phyloP scores from a whole-genome alignment of 192 early-diverging fungal species.

The Podochytrium sp. region DNA sequence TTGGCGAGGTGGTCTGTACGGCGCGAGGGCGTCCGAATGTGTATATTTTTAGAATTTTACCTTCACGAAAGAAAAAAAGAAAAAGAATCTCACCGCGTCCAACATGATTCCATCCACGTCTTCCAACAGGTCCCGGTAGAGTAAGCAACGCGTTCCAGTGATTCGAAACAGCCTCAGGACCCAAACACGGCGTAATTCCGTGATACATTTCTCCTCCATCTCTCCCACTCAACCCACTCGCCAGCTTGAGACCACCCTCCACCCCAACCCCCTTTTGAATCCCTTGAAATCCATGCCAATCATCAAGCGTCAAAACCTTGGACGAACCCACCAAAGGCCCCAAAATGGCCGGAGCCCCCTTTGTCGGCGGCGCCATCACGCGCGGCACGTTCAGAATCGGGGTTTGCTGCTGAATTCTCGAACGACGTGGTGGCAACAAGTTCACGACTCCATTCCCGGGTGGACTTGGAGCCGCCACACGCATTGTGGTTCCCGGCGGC shows the following conservation, averaged over 20 bases:
- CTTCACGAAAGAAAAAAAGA: neutral
- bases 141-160: slow-evolving; percentile 29
- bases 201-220: slow-evolving; percentile 15
- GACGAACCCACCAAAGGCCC: slow-evolving; percentile 20
- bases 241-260: neutral
- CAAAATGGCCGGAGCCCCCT: slow-evolving; percentile 21
- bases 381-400: neutral
- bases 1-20: slow-evolving; percentile 28
- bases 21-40: neutral
- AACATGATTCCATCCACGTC: slow-evolving; percentile 32
- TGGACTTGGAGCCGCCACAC: neutral
- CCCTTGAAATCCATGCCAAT: slow-evolving; percentile 31
- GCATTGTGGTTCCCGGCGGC: neutral
- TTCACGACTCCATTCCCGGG: neutral
- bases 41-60: neutral
- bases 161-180: slow-evolving; percentile 9
- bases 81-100: slow-evolving; percentile 28
- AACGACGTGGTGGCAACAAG: neutral
- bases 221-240: slow-evolving; percentile 5
- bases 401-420: neutral
- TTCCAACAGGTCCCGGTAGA: slow-evolving; percentile 28
- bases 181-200: slow-evolving; percentile 7
- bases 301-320: neutral
- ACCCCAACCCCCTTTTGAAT: neutral
- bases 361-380: neutral